phyloP scores from a whole-genome alignment of 1,139 yeast genomes.

The Yamadazyma jaroonii region DNA sequence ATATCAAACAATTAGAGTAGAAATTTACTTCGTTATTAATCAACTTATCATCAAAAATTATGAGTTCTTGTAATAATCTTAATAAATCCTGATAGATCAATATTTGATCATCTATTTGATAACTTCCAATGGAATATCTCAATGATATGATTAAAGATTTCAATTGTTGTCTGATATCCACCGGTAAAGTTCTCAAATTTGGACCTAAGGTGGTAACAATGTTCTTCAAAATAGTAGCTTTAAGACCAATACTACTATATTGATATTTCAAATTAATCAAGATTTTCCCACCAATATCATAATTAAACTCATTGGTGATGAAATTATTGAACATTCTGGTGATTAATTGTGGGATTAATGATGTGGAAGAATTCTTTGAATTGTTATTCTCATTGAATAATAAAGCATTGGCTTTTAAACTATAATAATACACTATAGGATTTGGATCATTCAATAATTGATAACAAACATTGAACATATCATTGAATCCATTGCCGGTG shows the following conservation, averaged over 20 bases:
- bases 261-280: constrained; percentile 30
- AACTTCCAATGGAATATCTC: constrained; percentile 33
- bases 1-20: constrained; percentile 29
- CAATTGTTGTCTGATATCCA: constrained; percentile 21
- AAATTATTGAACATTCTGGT: constrained; percentile 49
- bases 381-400: constrained; percentile 52
- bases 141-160: constrained; percentile 29
- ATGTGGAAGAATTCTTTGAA: constrained; percentile 19
- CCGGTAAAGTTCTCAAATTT: constrained; percentile 25
- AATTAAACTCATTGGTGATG: constrained; percentile 47
- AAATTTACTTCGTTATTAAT: constrained; percentile 30
- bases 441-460: constrained; percentile 78
- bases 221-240: constrained; percentile 27
- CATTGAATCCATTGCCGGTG: constrained; percentile 30
- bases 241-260: constrained; percentile 23
- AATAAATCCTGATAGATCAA: constrained; percentile 26
- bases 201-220: constrained; percentile 42
- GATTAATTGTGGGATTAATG: constrained; percentile 44
- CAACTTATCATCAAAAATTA: constrained; percentile 39
- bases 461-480: constrained; percentile 54
- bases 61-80: constrained; percentile 35
- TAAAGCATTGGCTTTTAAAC: constrained; percentile 57
- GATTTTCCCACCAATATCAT: constrained; percentile 21
- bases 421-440: constrained; percentile 75
- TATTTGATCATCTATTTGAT: constrained; percentile 26